Conservation (phyloP, 306 rosid species). For the Vigna mungo region DNA sequence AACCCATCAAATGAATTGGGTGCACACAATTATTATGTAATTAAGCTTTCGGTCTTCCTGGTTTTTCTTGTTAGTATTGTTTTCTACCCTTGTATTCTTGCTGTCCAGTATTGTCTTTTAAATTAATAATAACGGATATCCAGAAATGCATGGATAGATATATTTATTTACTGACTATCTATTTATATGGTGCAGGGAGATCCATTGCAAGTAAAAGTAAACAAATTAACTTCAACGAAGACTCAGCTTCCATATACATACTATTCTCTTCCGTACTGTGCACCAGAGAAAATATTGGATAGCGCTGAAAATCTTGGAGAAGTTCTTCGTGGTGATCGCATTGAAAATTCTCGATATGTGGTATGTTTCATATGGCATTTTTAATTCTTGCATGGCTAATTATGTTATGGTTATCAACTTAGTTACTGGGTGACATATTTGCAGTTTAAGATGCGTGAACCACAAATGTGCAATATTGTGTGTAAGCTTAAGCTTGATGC, state of each 20-base stretch:
- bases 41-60: slow-evolving; percentile 17
- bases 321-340: slow-evolving; percentile 98
- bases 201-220: slow-evolving; percentile 90
- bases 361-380: slow-evolving; percentile 56
- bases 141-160: slow-evolving; percentile 17
- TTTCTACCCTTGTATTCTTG: not conserved
- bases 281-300: slow-evolving; percentile 74
- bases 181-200: slow-evolving; percentile 75
- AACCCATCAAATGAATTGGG: not conserved
- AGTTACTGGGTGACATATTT: slow-evolving; percentile 36
- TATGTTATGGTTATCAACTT: slow-evolving; percentile 39
- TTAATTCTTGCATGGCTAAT: not conserved
- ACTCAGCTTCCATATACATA: slow-evolving; percentile 95
- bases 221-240: slow-evolving; percentile 88
- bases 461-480: slow-evolving; percentile 83
- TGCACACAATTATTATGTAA: not conserved
- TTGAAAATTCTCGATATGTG: slow-evolving; percentile 87
- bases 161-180: slow-evolving; percentile 15
- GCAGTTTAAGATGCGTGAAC: slow-evolving; percentile 96
- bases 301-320: slow-evolving; percentile 97
- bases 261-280: slow-evolving; percentile 85
- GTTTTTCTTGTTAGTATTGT: not conserved
- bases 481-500: slow-evolving; percentile 70
- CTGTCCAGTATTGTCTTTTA: not conserved
- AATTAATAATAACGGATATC: slow-evolving; percentile 1